These are phyloP conservation scores for Fusarium piperis DNA, from an alignment of 2,329 filamentous ascomycete species.

Conservation along the genomic window DNA sequence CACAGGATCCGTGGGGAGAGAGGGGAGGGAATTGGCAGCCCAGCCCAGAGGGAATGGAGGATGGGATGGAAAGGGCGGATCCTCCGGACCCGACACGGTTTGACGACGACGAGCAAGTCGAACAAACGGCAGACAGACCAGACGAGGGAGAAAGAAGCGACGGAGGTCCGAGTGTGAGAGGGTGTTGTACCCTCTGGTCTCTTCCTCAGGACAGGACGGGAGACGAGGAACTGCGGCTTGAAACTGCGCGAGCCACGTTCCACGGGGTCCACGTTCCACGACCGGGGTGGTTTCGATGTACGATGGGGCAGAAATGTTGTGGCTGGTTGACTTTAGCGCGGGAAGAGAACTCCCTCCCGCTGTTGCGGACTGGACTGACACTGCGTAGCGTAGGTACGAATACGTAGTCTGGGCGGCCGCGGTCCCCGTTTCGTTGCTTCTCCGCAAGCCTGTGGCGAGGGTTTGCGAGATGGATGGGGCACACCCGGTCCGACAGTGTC, in stretches of 20 bases:
- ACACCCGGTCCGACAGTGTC: conserved; percentile 22
- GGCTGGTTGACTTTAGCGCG: conserved; percentile 28
- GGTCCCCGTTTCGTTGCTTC: conserved; percentile 21
- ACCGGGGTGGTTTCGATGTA: conserved; percentile 1
- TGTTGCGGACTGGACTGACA: background rate
- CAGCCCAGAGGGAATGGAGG: conserved; percentile 18
- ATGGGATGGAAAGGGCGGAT: conserved; percentile 21
- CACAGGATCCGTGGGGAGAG: background rate
- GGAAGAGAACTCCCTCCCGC: conserved; percentile 2
- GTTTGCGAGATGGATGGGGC: conserved; percentile 19
- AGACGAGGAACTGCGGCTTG: conserved; percentile 19
- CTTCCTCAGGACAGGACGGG: conserved; percentile 1
- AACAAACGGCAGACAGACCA: conserved; percentile 14
- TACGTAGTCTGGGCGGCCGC: conserved; percentile 29
- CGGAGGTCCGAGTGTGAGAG: conserved; percentile 3
- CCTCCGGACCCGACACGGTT: conserved; percentile 25
- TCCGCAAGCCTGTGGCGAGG: conserved; percentile 29
- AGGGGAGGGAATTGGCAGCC: conserved; percentile 9
- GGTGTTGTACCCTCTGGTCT: conserved; percentile 1
- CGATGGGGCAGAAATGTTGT: conserved; percentile 28
- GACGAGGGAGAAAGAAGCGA: background rate
- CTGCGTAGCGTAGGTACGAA: conserved; percentile 18
- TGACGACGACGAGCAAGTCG: conserved; percentile 24
- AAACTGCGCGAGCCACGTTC: conserved; percentile 34
- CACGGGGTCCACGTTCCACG: conserved; percentile 18